Percentiles rank a stretch among this genome's conserved stretches.
These are phyloP conservation scores for Diatrype stigma DNA, from an alignment of 2,329 filamentous ascomycete genomes.

Conservation along the genomic window DNA sequence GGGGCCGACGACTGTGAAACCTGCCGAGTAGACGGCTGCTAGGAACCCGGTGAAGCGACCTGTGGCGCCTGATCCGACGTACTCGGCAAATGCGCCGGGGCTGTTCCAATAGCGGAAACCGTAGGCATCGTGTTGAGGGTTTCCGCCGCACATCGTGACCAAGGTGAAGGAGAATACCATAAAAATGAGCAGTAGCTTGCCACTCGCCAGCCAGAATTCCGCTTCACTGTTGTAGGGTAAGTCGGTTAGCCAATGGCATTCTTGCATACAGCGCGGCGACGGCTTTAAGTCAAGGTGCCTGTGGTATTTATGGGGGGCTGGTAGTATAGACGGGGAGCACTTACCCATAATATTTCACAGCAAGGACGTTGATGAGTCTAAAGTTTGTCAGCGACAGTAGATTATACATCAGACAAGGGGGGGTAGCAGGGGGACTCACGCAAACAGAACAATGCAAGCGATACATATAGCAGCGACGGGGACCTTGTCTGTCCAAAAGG, in stretches of 20 bases:
- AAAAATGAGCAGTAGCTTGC: slow-evolving; percentile 63
- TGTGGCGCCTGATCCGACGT: slow-evolving; percentile 54
- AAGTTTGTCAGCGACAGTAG: slow-evolving; percentile 8
- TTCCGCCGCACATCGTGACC: slow-evolving; percentile 74
- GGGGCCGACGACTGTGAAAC: slow-evolving; percentile 57
- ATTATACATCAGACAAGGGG: not conserved
- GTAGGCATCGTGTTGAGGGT: slow-evolving; percentile 63
- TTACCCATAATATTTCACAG: slow-evolving; percentile 28
- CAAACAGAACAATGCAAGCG: slow-evolving; percentile 27
- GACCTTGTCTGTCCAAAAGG: slow-evolving; percentile 44
- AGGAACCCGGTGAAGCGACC: slow-evolving; percentile 65
- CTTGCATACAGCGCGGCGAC: slow-evolving; percentile 1
- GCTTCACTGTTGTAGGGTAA: slow-evolving; percentile 61
- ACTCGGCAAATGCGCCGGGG: slow-evolving; percentile 58
- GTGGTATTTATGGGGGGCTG: too few relatives aligned
- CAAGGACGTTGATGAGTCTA: slow-evolving; percentile 27
- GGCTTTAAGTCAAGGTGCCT: not conserved
- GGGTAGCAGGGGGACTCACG: slow-evolving; percentile 39
- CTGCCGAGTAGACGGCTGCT: slow-evolving; percentile 52
- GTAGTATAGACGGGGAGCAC: too few relatives aligned
- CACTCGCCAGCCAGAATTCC: slow-evolving; percentile 64
- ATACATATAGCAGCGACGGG: slow-evolving; percentile 44
- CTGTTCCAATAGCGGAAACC: slow-evolving; percentile 66
- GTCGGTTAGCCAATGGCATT: not conserved
- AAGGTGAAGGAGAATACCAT: slow-evolving; percentile 73